A percentile compares a stretch with the other conserved stretches of the same genome.
Evolutionary conservation across 75 land plant genomes (phyloP).

Genomic region (Picea glauca): DNA sequence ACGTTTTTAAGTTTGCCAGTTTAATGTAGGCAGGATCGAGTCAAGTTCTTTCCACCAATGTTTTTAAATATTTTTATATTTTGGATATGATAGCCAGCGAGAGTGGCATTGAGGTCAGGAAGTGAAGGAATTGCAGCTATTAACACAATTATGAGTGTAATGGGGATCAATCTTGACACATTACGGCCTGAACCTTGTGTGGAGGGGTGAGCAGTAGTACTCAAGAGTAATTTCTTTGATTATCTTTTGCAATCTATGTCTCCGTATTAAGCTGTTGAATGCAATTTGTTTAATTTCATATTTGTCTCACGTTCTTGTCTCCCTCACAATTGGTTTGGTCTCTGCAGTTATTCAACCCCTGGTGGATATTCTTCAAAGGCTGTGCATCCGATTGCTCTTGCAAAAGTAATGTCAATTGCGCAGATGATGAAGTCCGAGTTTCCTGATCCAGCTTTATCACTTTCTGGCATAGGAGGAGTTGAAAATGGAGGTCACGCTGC

Average conservation of each 20-base stretch:
- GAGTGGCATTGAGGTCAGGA: slow-evolving; percentile 78
- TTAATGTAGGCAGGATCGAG: not conserved
- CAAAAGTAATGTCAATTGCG: slow-evolving; percentile 95
- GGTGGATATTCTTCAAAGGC: slow-evolving; percentile 98
- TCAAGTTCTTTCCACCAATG: not conserved
- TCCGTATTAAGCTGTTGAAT: not conserved
- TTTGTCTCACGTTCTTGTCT: not conserved
- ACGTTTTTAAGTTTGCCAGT: not conserved
- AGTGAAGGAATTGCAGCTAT: slow-evolving; percentile 96
- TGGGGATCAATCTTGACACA: slow-evolving; percentile 95
- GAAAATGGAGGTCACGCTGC: slow-evolving; percentile 94
- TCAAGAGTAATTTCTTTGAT: not conserved
- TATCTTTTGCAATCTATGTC: not conserved
- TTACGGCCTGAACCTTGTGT: slow-evolving; percentile 98
- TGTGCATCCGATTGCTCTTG: slow-evolving; percentile 98
- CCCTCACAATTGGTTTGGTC: not conserved
- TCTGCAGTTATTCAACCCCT: slow-evolving; percentile 80
- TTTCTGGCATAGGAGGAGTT: slow-evolving; percentile 98
- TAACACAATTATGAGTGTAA: slow-evolving; percentile 96
- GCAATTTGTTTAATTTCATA: not conserved
- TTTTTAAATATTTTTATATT: not conserved
- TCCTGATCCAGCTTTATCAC: slow-evolving; percentile 47
- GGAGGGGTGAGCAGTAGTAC: slow-evolving; percentile 67
- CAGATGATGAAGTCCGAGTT: slow-evolving; percentile 66
- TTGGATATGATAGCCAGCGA: slow-evolving; percentile 64